phyloP scores from a whole-genome alignment of 2,329 filamentous ascomycete species.

The Dactylonectria macrodidyma region DNA sequence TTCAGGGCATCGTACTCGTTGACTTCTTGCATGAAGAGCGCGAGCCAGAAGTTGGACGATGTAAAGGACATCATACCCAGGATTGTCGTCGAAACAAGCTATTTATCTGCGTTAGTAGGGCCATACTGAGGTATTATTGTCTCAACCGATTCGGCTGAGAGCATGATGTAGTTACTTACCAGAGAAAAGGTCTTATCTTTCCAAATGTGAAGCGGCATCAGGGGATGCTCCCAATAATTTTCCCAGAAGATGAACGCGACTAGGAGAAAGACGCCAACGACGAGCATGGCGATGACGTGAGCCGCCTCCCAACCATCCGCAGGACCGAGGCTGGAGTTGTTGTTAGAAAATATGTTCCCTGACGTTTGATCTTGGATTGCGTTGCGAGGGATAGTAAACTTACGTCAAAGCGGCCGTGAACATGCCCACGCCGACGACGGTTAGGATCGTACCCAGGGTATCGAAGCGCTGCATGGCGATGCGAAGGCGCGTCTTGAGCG shows the following conservation, averaged over 20 bases:
- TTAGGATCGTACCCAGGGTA: slow-evolving; percentile 71
- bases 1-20: slow-evolving; percentile 66
- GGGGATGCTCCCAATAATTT: slow-evolving; percentile 61
- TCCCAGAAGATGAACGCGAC: slow-evolving; percentile 75
- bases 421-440: slow-evolving; percentile 76
- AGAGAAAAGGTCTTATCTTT: slow-evolving; percentile 76
- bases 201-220: slow-evolving; percentile 71
- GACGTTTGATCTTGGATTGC: not conserved
- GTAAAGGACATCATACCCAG: slow-evolving; percentile 76
- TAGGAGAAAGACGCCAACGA: slow-evolving; percentile 71
- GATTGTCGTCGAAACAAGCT: slow-evolving; percentile 70
- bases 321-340: slow-evolving; percentile 66
- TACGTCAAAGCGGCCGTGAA: slow-evolving; percentile 74
- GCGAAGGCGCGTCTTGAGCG: slow-evolving; percentile 37
- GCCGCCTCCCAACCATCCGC: slow-evolving; percentile 73
- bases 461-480: slow-evolving; percentile 71
- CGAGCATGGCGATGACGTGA: slow-evolving; percentile 74
- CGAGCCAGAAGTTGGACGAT: slow-evolving; percentile 73
- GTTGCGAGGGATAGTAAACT: slow-evolving; percentile 44
- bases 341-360: slow-evolving; percentile 36
- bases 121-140: too few species aligned
- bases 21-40: slow-evolving; percentile 76
- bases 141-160: not conserved
- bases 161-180: slow-evolving; percentile 54
- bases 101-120: slow-evolving; percentile 18